phyloP scores from a whole-genome alignment of 352 stramenopile genomes.

The Pythium inflatum region DNA sequence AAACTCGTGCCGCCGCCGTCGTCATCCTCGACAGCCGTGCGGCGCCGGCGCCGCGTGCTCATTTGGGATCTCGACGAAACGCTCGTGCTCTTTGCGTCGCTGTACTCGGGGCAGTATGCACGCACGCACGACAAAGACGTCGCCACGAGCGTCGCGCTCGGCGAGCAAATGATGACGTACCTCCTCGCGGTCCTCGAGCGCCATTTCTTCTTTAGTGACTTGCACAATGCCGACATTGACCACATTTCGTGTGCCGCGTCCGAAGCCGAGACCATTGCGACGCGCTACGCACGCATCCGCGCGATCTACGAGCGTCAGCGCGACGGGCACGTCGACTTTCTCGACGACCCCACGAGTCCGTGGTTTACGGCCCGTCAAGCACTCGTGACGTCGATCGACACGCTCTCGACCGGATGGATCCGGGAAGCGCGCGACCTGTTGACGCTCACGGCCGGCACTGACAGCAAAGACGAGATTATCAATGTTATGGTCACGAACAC shows the following conservation, averaged over 20 bases:
- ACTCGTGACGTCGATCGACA: slow-evolving; percentile 73
- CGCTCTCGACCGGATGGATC: slow-evolving; percentile 73
- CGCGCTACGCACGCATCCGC: slow-evolving; percentile 70
- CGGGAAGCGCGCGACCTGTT: slow-evolving; percentile 64
- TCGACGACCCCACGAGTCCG: slow-evolving; percentile 63
- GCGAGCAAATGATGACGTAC: slow-evolving; percentile 88
- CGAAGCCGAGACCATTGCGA: slow-evolving; percentile 9
- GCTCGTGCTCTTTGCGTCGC: slow-evolving; percentile 78
- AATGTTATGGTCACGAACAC: slow-evolving; percentile 87
- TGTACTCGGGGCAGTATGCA: slow-evolving; percentile 78
- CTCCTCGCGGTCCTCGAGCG: slow-evolving; percentile 77
- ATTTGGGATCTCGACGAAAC: slow-evolving; percentile 89
- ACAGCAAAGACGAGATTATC: slow-evolving; percentile 50
- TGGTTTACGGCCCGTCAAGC: slow-evolving; percentile 72
- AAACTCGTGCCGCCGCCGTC: neutral
- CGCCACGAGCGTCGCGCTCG: slow-evolving; percentile 59
- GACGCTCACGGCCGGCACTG: slow-evolving; percentile 36
- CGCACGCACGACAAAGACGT: slow-evolving; percentile 63
- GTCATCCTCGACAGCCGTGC: neutral
- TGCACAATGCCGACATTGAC: slow-evolving; percentile 74
- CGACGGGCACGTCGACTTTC: slow-evolving; percentile 53
- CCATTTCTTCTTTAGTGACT: slow-evolving; percentile 84
- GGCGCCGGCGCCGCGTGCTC: slow-evolving; percentile 47
- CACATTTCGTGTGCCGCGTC: slow-evolving; percentile 50
- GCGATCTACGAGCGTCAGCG: slow-evolving; percentile 76